Evolutionary conservation across 2,329 filamentous ascomycete genomes (phyloP).

Genomic region (Fusarium proliferatum): DNA sequence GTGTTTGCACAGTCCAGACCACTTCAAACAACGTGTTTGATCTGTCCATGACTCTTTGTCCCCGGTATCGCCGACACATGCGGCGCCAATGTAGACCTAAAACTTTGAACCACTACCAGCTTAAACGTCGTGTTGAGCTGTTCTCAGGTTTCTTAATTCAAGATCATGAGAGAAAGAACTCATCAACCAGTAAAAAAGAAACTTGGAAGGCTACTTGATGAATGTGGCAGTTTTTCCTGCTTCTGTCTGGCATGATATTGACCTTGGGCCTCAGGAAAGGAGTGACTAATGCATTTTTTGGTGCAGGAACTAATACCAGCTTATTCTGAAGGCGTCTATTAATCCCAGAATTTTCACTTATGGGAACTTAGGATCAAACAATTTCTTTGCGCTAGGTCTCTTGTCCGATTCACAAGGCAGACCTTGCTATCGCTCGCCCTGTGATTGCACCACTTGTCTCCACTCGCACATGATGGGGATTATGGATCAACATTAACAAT

Average conservation of each 20-base stretch:
- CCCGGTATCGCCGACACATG: neutral
- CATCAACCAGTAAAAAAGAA: accelerated
- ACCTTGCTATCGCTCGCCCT: neutral
- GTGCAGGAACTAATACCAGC: neutral
- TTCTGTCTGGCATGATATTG: neutral
- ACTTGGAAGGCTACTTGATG: neutral
- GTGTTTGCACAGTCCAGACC: too few species aligned
- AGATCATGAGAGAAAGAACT: accelerated
- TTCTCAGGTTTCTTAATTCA: neutral
- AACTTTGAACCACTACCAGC: neutral
- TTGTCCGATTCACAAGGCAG: neutral
- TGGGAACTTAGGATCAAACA: accelerated
- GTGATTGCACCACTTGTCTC: constrained; percentile 3
- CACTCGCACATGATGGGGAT: constrained; percentile 4
- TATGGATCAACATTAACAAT: neutral
- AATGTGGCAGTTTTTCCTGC: neutral
- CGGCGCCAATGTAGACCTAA: neutral
- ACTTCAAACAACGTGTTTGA: neutral
- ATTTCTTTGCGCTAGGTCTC: too few species aligned
- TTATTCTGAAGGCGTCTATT: accelerated
- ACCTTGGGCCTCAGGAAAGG: neutral
- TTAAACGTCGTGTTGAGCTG: accelerated
- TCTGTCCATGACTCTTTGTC: neutral
- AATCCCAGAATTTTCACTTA: accelerated
- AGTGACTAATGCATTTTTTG: neutral